Percentiles rank a stretch among this genome's conserved stretches.
phyloP scores from a whole-genome alignment of 345 rosid species.

The Jatropha curcas region DNA sequence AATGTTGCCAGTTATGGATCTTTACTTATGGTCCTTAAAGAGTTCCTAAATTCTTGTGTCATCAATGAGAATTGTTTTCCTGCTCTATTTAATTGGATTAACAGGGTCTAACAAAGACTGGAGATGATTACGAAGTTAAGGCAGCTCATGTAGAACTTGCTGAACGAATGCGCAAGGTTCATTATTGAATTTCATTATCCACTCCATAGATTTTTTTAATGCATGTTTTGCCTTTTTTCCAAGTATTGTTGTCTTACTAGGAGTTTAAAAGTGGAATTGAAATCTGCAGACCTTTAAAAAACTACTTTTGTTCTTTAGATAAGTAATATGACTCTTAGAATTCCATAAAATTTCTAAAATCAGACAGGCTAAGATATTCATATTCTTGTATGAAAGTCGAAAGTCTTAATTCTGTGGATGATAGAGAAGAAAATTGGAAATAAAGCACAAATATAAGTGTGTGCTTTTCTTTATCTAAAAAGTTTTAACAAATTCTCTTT shows the following conservation, averaged over 20 bases:
- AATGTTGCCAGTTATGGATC: slow-evolving; percentile 21
- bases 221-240: neutral
- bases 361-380: neutral
- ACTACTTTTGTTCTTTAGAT: neutral
- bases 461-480: neutral
- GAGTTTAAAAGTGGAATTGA: neutral
- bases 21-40: slow-evolving; percentile 22
- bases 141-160: slow-evolving; percentile 97
- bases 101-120: slow-evolving; percentile 94
- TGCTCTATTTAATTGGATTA: slow-evolving; percentile 23
- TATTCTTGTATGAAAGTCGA: neutral
- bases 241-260: neutral
- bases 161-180: slow-evolving; percentile 98
- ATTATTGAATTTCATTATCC: neutral
- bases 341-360: neutral
- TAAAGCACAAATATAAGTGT: neutral
- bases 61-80: neutral
- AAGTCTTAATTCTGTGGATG: neutral
- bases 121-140: slow-evolving; percentile 95
- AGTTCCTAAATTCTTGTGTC: slow-evolving; percentile 1
- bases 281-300: neutral
- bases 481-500: neutral
- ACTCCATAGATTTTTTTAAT: neutral
- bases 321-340: neutral
- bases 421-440: neutral